Evolutionary conservation across 192 early-diverging fungal species (phyloP).

Genomic region (Cladochytrium replicatum): DNA sequence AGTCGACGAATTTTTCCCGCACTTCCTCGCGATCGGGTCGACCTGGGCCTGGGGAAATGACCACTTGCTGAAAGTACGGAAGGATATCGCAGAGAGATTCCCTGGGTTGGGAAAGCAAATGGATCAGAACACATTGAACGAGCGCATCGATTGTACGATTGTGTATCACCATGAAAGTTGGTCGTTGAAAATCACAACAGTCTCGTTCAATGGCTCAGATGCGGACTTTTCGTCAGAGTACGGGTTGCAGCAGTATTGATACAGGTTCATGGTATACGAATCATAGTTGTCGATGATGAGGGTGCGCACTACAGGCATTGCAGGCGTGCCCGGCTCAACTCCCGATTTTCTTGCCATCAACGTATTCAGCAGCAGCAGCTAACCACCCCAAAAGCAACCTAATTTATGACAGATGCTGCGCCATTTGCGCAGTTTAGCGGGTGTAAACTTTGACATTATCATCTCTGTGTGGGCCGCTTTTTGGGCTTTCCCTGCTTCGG

Average conservation of each 20-base stretch:
- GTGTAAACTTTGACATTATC: too few relatives aligned
- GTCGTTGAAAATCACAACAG: constrained; percentile 86
- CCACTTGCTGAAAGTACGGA: constrained; percentile 75
- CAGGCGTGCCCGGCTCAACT: too few relatives aligned
- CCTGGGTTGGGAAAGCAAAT: constrained; percentile 28
- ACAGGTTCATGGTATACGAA: constrained; percentile 94
- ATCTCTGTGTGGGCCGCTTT: too few relatives aligned
- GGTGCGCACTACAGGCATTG: constrained; percentile 30
- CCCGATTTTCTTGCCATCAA: too few relatives aligned
- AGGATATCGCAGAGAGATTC: constrained; percentile 46
- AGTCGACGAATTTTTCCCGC: constrained; percentile 4
- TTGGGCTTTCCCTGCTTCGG: too few relatives aligned
- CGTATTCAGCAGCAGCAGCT: too few relatives aligned
- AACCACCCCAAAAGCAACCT: too few relatives aligned
- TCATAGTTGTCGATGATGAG: constrained; percentile 96
- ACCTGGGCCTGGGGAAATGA: constrained; percentile 94
- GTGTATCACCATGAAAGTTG: constrained; percentile 67
- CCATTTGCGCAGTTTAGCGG: too few relatives aligned
- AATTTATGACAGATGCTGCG: too few relatives aligned
- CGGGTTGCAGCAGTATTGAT: constrained; percentile 50
- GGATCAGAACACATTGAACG: constrained; percentile 1
- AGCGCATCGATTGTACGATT: too few relatives aligned
- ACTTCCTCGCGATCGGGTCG: constrained; percentile 52
- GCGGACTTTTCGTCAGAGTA: too few relatives aligned
- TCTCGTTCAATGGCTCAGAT: too few relatives aligned